Conservation (phyloP, 768 basidiomycete species). For the Tylopilus balloui region DNA sequence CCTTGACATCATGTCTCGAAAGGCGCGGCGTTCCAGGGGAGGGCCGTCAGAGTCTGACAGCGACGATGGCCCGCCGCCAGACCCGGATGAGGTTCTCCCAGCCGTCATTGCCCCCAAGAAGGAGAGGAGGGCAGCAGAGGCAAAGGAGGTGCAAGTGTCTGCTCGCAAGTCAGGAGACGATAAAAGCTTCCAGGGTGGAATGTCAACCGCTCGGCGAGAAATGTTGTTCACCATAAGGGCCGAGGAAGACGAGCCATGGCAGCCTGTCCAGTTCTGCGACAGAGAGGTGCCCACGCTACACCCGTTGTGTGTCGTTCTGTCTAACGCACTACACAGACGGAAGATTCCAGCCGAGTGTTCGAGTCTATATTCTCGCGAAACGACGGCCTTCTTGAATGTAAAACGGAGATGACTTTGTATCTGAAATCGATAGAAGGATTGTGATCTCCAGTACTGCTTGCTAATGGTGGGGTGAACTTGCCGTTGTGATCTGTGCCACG, state of each 20-base stretch:
- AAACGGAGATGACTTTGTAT: constrained; percentile 52
- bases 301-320: constrained; percentile 1
- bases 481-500: constrained; percentile 2
- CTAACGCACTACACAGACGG: constrained; percentile 41
- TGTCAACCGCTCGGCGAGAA: constrained; percentile 69
- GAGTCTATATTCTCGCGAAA: constrained; percentile 62
- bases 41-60: constrained; percentile 63
- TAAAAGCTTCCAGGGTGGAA: constrained; percentile 56
- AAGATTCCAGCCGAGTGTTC: constrained; percentile 52
- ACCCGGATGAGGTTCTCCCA: constrained; percentile 66
- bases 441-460: constrained; percentile 26
- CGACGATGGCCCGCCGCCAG: constrained; percentile 74
- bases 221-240: constrained; percentile 68
- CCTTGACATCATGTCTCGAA: constrained; percentile 67
- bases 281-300: constrained; percentile 47
- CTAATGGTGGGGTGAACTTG: too few species aligned
- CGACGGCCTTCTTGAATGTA: constrained; percentile 47
- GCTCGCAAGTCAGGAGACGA: constrained; percentile 64
- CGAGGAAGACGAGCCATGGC: constrained; percentile 79
- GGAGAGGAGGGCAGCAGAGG: constrained; percentile 57
- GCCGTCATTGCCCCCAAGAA: constrained; percentile 41
- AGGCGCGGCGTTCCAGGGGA: constrained; percentile 46
- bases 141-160: constrained; percentile 74
- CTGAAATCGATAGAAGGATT: constrained; percentile 54
- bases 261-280: constrained; percentile 61